Evolutionary conservation across 208 protist species (phyloP), one percentile per base, ranked within the genome.

Genomic region (Naegleria fowleri): DNA sequence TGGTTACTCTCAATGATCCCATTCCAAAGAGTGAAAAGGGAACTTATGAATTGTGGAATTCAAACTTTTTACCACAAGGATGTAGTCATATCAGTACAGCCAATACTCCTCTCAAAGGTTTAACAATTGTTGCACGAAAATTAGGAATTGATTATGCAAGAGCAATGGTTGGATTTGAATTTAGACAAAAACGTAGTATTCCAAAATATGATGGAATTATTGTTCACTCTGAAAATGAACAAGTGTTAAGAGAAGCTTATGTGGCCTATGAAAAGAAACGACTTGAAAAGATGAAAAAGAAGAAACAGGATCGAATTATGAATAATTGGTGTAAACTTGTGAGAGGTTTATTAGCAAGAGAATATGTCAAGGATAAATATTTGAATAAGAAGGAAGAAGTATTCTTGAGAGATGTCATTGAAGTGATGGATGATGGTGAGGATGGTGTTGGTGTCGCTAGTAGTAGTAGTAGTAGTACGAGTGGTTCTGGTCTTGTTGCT

Each of bases 121-220:
- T 89, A 16, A 11, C n/a, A 25, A 36, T 15, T 19, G 43, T 59
- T 22, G 51, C 55, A 6, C 75, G n/a, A 83, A 91, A 83, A 43
- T 67, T 91, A 29, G 38, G 40, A 75, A 88, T 91, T 29, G 89
- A 91, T 67, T 91, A 88, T 91, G 51, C 89, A 22, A 41, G 13
- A 41, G 89, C 89, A 33, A 91, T 91, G 89, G 41, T n/a, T 29
- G 89, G 89, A 59, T 91, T 91, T 43, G 89, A 91, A 75, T 22
- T 91, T 15, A 52, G 22, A 75, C 7, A 19, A 83, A 67, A 43
- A 43, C 19, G 29, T 33, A 39, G 19, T 29, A 7, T 91, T 39
- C 89, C 89, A 13, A 86, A 38, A n/a, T 75, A 75, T 48, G 55
- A 83, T 59, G 89, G 89, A 75, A 83, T 91, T 83, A 41, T 91